Percentiles rank a stretch among this genome's conserved stretches.
phyloP scores from a whole-genome alignment of 352 stramenopile species.

The Phytophthora podocarpi region DNA sequence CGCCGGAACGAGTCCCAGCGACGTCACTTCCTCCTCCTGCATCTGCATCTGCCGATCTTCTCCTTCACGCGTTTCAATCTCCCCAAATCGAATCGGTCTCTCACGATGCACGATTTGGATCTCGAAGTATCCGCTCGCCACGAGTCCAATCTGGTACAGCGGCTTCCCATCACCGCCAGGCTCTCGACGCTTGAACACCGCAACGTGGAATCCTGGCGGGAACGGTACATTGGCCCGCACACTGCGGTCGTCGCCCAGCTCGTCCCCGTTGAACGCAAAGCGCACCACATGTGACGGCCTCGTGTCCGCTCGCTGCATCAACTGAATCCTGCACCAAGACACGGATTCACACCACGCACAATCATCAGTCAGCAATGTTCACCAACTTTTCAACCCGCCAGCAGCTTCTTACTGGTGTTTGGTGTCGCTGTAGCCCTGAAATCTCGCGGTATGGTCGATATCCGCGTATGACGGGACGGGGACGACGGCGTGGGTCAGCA shows the following conservation, averaged over 20 bases:
- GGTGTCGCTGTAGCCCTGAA: constrained; percentile 31
- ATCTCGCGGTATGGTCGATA: constrained; percentile 50
- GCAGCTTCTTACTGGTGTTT: constrained; percentile 48
- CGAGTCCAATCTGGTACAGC: constrained; percentile 58
- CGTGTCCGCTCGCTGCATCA: constrained; percentile 30
- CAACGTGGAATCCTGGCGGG: constrained; percentile 54
- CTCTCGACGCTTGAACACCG: constrained; percentile 45
- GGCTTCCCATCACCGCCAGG: neutral
- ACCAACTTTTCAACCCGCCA: neutral
- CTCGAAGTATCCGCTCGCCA: constrained; percentile 79
- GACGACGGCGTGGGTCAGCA: constrained; percentile 68
- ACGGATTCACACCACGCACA: neutral
- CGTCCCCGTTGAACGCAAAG: constrained; percentile 58
- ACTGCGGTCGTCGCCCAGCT: constrained; percentile 69
- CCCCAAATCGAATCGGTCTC: constrained; percentile 1
- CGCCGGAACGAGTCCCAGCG: constrained; percentile 55
- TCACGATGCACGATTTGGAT: constrained; percentile 56
- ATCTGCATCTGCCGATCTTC: neutral
- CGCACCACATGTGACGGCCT: constrained; percentile 36
- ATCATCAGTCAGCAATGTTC: neutral
- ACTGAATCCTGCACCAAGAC: constrained; percentile 26
- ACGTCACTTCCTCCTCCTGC: constrained; percentile 49
- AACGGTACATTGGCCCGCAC: constrained; percentile 82
- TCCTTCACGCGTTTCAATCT: neutral
- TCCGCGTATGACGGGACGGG: constrained; percentile 72